Evolutionary conservation across 805 yeast genomes (phyloP), one percentile per base, ranked within the genome.

Genomic region (Tanozyma kutaoensis): DNA sequence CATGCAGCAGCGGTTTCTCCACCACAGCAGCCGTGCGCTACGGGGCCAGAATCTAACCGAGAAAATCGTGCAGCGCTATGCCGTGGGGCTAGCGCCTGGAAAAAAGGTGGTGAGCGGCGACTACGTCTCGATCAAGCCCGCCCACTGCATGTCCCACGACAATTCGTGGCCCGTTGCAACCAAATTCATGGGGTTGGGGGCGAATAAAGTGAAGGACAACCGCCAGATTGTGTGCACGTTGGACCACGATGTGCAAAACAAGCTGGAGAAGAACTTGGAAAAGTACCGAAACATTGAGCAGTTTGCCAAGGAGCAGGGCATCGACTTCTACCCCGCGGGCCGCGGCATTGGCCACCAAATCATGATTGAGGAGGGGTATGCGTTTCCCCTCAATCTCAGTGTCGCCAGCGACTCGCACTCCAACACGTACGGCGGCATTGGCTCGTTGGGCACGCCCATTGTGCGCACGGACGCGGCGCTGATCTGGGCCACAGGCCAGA

Each of bases 151-250:
- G 99, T 84, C 97, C 11, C 99, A 91, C 52, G 99, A 91, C 54
- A 91, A 91, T 56, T 77, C 96, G 24, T 93, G 99, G 98, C 99
- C 99, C 1, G 96, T 91, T 12, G 98, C 98, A 1, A 66, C 88
- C 46, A 91, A 91, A 58, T 91, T 91, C 59, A 82, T 71, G 75
- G 94, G 94, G 5, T 66, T 91, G 20, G 98, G 98, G 1, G 96
- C 96, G 20, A 70, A 71, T 13, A 62, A 71, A 34, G 81, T 91
- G 32, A 71, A 76, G 39, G 79, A 91, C 47, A 78, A 81, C 47
- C 66, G 82, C 34, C 99, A 91, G 58, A 82, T 91, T 15, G 97
- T 91, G 26, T 81, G 85, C 65, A 88, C 99, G 4, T 65, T 91
- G 46, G 99, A 91, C 56, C 99, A 91, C 52, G 99, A 91, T 48